A percentile compares a stretch with the other conserved stretches of the same genome.
Conservation (phyloP, 2,329 filamentous ascomycete genomes). For the Myriosclerotinia curreyana region DNA sequence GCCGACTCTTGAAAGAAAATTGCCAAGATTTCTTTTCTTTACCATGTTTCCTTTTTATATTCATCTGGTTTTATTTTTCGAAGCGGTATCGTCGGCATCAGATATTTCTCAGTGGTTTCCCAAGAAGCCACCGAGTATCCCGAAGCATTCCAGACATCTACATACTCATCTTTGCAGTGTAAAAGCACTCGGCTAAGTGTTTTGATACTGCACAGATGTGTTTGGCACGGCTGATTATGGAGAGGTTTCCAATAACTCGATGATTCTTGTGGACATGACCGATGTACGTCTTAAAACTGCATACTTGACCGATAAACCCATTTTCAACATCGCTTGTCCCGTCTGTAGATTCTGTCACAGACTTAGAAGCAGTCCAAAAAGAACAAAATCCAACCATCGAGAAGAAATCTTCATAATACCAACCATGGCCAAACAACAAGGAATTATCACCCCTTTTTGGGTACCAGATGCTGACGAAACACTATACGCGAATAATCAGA, state of each 20-base stretch:
- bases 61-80: not conserved
- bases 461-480: not conserved
- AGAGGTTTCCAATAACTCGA: not conserved
- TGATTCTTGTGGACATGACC: constrained; percentile 14
- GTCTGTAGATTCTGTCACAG: not conserved
- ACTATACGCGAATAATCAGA: not conserved
- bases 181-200: no score
- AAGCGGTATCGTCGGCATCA: not conserved
- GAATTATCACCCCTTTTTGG: not conserved
- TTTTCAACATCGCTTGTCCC: constrained; percentile 7
- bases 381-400: constrained; percentile 13
- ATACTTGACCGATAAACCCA: constrained; percentile 8
- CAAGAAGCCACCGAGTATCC: not conserved
- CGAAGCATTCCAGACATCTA: not conserved
- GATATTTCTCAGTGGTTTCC: not conserved
- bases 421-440: constrained; percentile 1
- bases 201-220: not conserved
- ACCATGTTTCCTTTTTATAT: not conserved
- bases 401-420: not conserved
- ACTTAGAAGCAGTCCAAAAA: not conserved
- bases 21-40: not conserved
- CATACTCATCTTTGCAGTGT: not conserved
- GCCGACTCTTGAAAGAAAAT: not conserved
- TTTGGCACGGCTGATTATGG: not conserved
- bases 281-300: constrained; percentile 20